A percentile compares a stretch with the other conserved stretches of the same genome.
Evolutionary conservation across 257 asterid genomes (phyloP).

Genomic region (Solanum corneliomulleri): DNA sequence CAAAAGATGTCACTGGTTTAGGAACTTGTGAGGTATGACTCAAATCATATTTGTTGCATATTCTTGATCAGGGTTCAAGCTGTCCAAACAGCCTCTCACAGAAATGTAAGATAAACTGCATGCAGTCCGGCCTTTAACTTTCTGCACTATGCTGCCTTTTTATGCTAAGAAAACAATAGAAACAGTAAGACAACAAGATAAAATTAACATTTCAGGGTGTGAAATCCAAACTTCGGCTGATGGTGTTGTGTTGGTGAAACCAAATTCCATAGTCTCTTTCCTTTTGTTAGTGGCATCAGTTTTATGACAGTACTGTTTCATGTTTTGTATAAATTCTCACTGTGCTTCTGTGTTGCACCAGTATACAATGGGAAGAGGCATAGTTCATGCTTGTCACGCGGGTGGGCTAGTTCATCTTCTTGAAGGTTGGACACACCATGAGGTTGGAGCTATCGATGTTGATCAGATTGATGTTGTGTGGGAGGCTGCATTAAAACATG

Average conservation of each 20-base stretch:
- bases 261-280: not conserved
- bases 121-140: not conserved
- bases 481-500: constrained; percentile 89
- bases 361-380: constrained; percentile 89
- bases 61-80: not conserved
- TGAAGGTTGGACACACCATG: constrained; percentile 85
- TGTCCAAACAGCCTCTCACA: not conserved
- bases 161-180: too few species aligned
- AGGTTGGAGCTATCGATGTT: constrained; percentile 75
- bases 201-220: not conserved
- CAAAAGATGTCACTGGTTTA: constrained; percentile 69
- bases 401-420: constrained; percentile 85
- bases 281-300: not conserved
- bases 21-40: constrained; percentile 77
- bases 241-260: not conserved
- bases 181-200: too few species aligned
- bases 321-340: not conserved
- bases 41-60: not conserved
- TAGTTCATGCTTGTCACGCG: constrained; percentile 96
- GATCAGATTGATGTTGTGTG: constrained; percentile 79
- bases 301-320: not conserved
- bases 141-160: not conserved
- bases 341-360: constrained; percentile 7
- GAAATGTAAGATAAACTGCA: not conserved
- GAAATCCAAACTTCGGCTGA: not conserved